Evolutionary conservation across 2,329 filamentous ascomycete genomes (phyloP).

Genomic region (Lachnellula occidentalis): DNA sequence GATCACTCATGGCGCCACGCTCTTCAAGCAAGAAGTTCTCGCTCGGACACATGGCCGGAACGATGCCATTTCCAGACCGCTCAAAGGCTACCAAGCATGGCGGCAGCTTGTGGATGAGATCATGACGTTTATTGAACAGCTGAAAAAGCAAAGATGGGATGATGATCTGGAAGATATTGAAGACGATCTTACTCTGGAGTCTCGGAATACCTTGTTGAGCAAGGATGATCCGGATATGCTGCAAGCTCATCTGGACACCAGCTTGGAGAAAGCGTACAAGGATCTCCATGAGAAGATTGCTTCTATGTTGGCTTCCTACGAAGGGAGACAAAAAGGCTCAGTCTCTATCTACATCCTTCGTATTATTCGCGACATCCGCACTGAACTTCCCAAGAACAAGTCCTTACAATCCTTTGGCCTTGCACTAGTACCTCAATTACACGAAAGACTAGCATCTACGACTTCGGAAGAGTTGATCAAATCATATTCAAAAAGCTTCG

Average conservation of each 20-base stretch:
- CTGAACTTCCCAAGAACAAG: slow-evolving; percentile 52
- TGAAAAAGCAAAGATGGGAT: slow-evolving; percentile 68
- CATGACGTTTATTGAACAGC: slow-evolving; percentile 54
- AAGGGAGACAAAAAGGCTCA: slow-evolving; percentile 43
- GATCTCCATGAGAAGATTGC: slow-evolving; percentile 52
- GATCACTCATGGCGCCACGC: slow-evolving; percentile 56
- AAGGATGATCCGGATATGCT: slow-evolving; percentile 65
- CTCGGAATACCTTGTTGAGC: slow-evolving; percentile 61
- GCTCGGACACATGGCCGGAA: slow-evolving; percentile 68
- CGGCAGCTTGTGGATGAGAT: slow-evolving; percentile 65
- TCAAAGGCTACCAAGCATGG: slow-evolving; percentile 67
- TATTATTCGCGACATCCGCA: slow-evolving; percentile 67
- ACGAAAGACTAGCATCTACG: slow-evolving; percentile 52
- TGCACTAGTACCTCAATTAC: slow-evolving; percentile 56
- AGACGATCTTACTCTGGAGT: slow-evolving; percentile 65
- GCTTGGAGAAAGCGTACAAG: slow-evolving; percentile 51
- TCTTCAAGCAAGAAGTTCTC: slow-evolving; percentile 65
- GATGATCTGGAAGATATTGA: slow-evolving; percentile 66
- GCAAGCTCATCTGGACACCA: slow-evolving; percentile 51
- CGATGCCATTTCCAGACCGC: slow-evolving; percentile 55
- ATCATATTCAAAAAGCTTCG: slow-evolving; percentile 38
- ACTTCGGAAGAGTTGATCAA: slow-evolving; percentile 47
- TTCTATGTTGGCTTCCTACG: slow-evolving; percentile 43
- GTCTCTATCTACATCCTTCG: slow-evolving; percentile 65
- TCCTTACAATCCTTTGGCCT: slow-evolving; percentile 52